phyloP scores from a whole-genome alignment of 495 filamentous ascomycete species.

The Hyaloscypha finlandica region DNA sequence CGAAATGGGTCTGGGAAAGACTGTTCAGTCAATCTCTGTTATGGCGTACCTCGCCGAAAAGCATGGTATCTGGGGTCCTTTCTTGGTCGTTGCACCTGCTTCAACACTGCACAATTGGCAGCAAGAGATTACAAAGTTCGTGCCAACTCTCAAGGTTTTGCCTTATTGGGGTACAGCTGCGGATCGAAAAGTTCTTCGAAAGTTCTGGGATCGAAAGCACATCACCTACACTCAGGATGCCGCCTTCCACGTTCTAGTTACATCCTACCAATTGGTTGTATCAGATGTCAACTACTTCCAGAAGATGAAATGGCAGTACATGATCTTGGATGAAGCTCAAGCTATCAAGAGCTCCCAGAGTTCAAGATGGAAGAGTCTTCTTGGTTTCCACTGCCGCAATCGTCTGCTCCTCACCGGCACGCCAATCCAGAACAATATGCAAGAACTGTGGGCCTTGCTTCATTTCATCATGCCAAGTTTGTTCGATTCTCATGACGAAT shows the following conservation, averaged over 20 bases:
- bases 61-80: slow-evolving; percentile 98
- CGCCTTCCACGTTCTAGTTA: slow-evolving; percentile 92
- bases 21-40: slow-evolving; percentile 97
- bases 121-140: slow-evolving; percentile 93
- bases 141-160: slow-evolving; percentile 89
- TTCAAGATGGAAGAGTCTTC: slow-evolving; percentile 92
- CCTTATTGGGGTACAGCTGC: slow-evolving; percentile 97
- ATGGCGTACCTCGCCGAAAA: slow-evolving; percentile 98
- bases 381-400: slow-evolving; percentile 95
- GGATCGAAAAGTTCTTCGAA: slow-evolving; percentile 93
- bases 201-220: slow-evolving; percentile 99
- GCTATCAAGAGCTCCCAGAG: slow-evolving; percentile 98
- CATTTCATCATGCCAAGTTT: slow-evolving; percentile 99
- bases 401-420: slow-evolving; percentile 93
- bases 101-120: slow-evolving; percentile 99
- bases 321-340: slow-evolving; percentile 98
- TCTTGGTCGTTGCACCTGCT: slow-evolving; percentile 93
- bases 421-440: slow-evolving; percentile 99
- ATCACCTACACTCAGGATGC: slow-evolving; percentile 92
- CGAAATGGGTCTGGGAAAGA: slow-evolving; percentile 99
- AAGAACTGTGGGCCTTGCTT: slow-evolving; percentile 94
- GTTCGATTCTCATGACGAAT: slow-evolving; percentile 98
- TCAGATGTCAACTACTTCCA: slow-evolving; percentile 96
- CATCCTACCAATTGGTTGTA: slow-evolving; percentile 96
- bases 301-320: slow-evolving; percentile 99